phyloP scores from a whole-genome alignment of 805 yeast species.

The Candida sakaeoensis region DNA sequence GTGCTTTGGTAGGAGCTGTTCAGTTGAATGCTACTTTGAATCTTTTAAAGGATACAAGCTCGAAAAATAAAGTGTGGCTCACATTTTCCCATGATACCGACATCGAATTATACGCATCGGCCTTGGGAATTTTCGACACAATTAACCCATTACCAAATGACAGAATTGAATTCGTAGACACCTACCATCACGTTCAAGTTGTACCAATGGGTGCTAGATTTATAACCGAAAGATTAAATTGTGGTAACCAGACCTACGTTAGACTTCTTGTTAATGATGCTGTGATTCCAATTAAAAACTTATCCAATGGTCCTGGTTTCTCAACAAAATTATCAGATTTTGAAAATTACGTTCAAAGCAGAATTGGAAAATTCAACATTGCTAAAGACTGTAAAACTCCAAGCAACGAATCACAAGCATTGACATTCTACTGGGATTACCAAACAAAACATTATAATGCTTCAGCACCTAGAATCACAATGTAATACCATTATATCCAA shows the following conservation, averaged over 20 bases:
- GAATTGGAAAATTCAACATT: constrained; percentile 17
- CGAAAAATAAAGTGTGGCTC: constrained; percentile 54
- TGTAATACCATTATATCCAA: constrained; percentile 3
- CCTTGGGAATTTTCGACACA: constrained; percentile 55
- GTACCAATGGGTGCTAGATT: constrained; percentile 42
- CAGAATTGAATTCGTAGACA: constrained; percentile 43
- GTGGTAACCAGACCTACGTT: constrained; percentile 28
- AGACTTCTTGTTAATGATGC: constrained; percentile 40
- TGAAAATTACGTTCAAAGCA: constrained; percentile 25
- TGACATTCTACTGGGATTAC: constrained; percentile 44
- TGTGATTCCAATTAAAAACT: constrained; percentile 32
- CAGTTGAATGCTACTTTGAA: constrained; percentile 44
- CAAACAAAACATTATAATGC: constrained; percentile 10
- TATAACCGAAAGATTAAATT: constrained; percentile 34
- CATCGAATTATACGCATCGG: constrained; percentile 56
- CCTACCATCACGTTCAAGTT: constrained; percentile 40
- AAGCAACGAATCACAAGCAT: constrained; percentile 19
- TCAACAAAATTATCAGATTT: constrained; percentile 37
- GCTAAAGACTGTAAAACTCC: constrained; percentile 26
- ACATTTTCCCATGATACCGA: constrained; percentile 77
- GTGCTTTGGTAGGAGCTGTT: constrained; percentile 59
- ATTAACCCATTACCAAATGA: constrained; percentile 42
- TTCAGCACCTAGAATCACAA: constrained; percentile 7
- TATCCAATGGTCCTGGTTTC: constrained; percentile 41
- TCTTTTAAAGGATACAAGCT: constrained; percentile 40